These are phyloP conservation scores for Buddleja alternifolia DNA, from an alignment of 257 asterid genomes.

Conservation along the genomic window DNA sequence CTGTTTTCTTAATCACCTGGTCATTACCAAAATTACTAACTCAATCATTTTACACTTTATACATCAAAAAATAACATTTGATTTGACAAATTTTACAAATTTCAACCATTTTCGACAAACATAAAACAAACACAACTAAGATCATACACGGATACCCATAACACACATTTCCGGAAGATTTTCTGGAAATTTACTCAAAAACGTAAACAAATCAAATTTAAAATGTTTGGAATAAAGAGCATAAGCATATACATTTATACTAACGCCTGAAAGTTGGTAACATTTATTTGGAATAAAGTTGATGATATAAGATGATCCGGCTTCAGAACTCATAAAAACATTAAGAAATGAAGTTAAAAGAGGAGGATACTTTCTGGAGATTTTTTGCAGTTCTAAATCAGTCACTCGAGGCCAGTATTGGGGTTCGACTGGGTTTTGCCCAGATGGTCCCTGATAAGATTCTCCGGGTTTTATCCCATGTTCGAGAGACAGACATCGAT, in stretches of 20 bases:
- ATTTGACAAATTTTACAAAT: no score
- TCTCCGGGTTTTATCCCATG: conserved; percentile 44
- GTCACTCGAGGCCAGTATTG: conserved; percentile 55
- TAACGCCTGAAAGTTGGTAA: background rate
- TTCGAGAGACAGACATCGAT: conserved; percentile 51
- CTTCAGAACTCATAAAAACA: conserved; percentile 17
- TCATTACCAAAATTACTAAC: no score
- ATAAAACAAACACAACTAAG: no score
- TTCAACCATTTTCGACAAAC: no score
- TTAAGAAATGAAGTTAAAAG: conserved; percentile 22
- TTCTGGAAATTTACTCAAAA: no score
- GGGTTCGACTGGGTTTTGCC: conserved; percentile 42
- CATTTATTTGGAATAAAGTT: background rate
- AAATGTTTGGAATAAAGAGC: background rate
- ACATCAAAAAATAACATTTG: no score
- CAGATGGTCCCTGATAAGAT: conserved; percentile 37
- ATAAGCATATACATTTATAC: conserved; percentile 1
- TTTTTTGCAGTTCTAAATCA: conserved; percentile 47
- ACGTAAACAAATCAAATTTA: no score
- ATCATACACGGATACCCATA: no score
- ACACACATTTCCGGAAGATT: no score
- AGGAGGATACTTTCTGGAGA: conserved; percentile 67
- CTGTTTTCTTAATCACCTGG: no score
- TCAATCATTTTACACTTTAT: no score
- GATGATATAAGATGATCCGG: background rate